Base-by-base conservation (phyloP, 2,329 filamentous ascomycete species). In the Pyrenophora teres region DNA sequence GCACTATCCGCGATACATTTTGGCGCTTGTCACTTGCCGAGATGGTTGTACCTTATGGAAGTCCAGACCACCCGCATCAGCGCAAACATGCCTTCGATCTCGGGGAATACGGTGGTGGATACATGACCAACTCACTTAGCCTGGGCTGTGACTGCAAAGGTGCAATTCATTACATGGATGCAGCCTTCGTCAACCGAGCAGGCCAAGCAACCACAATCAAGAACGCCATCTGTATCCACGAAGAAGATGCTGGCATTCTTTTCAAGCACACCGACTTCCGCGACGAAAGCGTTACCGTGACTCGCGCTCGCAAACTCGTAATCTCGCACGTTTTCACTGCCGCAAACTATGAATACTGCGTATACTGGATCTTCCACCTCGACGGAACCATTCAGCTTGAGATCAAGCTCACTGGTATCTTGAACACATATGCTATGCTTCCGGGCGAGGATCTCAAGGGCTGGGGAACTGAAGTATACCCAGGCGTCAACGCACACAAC, bases 211-310 rank as follows among this genome's bases (percentile, higher is more conserved):
- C 86, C 3, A 88, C 86, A 1, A 91, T 96, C 78, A 93, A 96
- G 80, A 96, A 96, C 68, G 92, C 92, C 32, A 88, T 97, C 62
- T 97, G 92, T 73, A 92, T 97, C 60, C 92, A 97, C 75, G 92
- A 97, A 73, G 92, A 97, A 76, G 92, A 97, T 60, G 84, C 85
- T 2, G 92, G 92, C 5, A 94, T 97, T 52, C 80, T 96, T 0
- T 96, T 95, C 83, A 97, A 97, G 77, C 90, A 95, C 76, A 92
- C 86, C 13, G 92, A 97, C 75, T 97, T 96, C 83, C 84, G 92
- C 32, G 92, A 97, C 68, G 88, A 94, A 37, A 93, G 89, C 0
- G 84, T 87, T 47, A 90, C 94, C 8, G 89, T 96, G 4, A 96
- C 92, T 0, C 87, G 92, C 21, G 91, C 87, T 1, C 85, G 91